phyloP scores from a whole-genome alignment of 2,329 filamentous ascomycete genomes.

The Ambrosiella beaveri region DNA sequence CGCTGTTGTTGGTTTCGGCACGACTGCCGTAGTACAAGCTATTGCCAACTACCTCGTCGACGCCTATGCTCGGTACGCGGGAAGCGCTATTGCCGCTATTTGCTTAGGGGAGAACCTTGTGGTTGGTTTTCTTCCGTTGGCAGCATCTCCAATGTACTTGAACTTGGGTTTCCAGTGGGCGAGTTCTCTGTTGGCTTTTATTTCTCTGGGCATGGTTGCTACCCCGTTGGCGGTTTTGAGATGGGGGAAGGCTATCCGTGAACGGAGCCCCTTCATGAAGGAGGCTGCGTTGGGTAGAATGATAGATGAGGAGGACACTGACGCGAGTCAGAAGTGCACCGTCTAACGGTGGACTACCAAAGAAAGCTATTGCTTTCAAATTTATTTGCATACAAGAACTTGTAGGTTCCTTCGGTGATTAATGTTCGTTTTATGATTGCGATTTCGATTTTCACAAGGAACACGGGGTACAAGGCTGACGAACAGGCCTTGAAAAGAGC shows the following conservation, averaged over 20 bases:
- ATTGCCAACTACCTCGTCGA: slow-evolving; percentile 33
- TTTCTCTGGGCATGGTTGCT: slow-evolving; percentile 11
- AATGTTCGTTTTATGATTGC: too few species aligned
- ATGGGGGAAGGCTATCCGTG: slow-evolving; percentile 10
- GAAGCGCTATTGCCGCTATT: slow-evolving; percentile 30
- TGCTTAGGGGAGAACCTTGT: slow-evolving; percentile 31
- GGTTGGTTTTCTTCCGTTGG: slow-evolving; percentile 20
- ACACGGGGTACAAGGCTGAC: too few species aligned
- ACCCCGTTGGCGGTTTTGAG: slow-evolving; percentile 10
- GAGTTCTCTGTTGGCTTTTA: slow-evolving; percentile 12
- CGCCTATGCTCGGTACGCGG: slow-evolving; percentile 31
- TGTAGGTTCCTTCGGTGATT: too few species aligned
- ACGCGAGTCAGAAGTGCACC: background rate
- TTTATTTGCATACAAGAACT: too few species aligned
- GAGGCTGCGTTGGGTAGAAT: slow-evolving; percentile 8
- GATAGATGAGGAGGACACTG: background rate
- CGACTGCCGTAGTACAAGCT: slow-evolving; percentile 27
- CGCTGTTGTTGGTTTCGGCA: slow-evolving; percentile 30
- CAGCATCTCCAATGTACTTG: slow-evolving; percentile 9
- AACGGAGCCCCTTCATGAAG: slow-evolving; percentile 12
- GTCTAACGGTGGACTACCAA: background rate
- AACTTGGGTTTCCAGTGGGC: slow-evolving; percentile 13
- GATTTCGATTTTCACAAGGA: too few species aligned
- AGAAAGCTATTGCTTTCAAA: too few species aligned
- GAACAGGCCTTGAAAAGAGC: too few species aligned